Base-by-base conservation (phyloP, 2,329 filamentous ascomycete genomes). In the Apiospora rasikravindrae region DNA sequence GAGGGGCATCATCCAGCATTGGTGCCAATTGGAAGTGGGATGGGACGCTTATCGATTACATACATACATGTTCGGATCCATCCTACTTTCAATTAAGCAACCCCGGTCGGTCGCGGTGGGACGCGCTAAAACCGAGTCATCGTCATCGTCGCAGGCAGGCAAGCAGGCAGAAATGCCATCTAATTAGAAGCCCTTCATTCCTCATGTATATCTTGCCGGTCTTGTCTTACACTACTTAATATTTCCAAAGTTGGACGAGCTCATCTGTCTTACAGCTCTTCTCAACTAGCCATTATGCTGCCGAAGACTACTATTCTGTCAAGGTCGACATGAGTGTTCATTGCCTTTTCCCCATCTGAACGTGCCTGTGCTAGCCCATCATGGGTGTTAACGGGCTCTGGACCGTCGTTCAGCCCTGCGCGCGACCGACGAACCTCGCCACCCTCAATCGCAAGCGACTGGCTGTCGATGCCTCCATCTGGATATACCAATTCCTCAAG, bases 401-500 rank as follows among this genome's bases (percentile, higher is more conserved):
- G 96, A 96, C 94, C 75, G 94, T 99, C 70, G 88, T 98, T 75
- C 94, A 98, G 84, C 96, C 96, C 66, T 98, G 95, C 81, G 96
- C 96, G 67, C 93, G 96, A 49, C 97, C 96, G 26, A 97, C 97
- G 74, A 98, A 98, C 82, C 92, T 99, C 77, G 95, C 97, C 78
- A 98, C 96, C 19, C 91, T 99, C 73, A 98, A 98, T 82, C 94
- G 93, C 77, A 98, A 98, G 84, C 94, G 96, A 22, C 92, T 99
- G 69, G 97, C 96, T 67, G 94, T 99, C 76, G 96, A 99, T 84
- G 96, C 97, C 72, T 98, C 95, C 16, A 99, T 99, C 81, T 99
- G 96, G 96, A 98, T 99, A 78, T 99, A 99, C 87, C 96, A 99
- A 81, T 99, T 99, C 80, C 90, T 99, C 78, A 99, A 99, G 85